Evolutionary conservation across 2,329 filamentous ascomycete genomes (phyloP).

Genomic region (Arthroderma sp.): DNA sequence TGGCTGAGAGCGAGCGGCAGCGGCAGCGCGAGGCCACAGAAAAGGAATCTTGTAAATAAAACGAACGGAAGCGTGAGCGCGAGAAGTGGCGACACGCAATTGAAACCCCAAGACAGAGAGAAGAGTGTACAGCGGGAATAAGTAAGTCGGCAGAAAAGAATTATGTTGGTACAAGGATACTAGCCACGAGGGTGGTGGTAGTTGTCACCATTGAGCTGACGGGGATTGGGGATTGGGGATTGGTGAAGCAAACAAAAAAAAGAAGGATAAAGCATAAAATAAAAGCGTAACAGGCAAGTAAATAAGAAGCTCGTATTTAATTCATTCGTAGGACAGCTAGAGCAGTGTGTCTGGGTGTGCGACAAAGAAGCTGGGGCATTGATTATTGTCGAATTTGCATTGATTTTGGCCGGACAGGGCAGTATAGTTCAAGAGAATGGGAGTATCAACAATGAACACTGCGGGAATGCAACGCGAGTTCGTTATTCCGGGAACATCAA

Average conservation of each 20-base stretch:
- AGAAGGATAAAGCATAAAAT: not conserved
- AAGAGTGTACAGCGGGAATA: conserved; percentile 2
- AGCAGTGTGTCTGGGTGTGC: conserved; percentile 1
- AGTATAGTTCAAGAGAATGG: not conserved
- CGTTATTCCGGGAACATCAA: conserved; percentile 2
- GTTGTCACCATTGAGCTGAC: conserved; percentile 4
- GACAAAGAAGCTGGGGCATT: conserved; percentile 7
- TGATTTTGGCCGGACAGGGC: conserved; percentile 1
- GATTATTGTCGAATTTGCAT: not conserved
- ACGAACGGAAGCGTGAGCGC: conserved; percentile 11
- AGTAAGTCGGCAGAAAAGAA: not conserved
- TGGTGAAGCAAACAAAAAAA: conserved; percentile 6
- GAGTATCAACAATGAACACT: conserved; percentile 5
- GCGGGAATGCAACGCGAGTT: not conserved
- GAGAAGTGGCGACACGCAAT: conserved; percentile 3
- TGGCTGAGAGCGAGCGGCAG: not conserved
- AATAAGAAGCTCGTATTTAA: conserved; percentile 7
- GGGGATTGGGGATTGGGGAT: not conserved
- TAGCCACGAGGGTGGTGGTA: conserved; percentile 4
- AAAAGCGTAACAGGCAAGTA: not conserved
- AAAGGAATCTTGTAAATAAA: not conserved
- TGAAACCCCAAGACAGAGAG: not conserved
- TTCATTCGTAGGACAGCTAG: conserved; percentile 6
- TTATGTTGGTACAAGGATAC: conserved; percentile 7
- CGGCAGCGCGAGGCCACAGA: not conserved